Percentiles rank a stretch among this genome's conserved stretches.
Evolutionary conservation across 2,329 filamentous ascomycete species (phyloP).

Genomic region (Leptosphaerulina australis): DNA sequence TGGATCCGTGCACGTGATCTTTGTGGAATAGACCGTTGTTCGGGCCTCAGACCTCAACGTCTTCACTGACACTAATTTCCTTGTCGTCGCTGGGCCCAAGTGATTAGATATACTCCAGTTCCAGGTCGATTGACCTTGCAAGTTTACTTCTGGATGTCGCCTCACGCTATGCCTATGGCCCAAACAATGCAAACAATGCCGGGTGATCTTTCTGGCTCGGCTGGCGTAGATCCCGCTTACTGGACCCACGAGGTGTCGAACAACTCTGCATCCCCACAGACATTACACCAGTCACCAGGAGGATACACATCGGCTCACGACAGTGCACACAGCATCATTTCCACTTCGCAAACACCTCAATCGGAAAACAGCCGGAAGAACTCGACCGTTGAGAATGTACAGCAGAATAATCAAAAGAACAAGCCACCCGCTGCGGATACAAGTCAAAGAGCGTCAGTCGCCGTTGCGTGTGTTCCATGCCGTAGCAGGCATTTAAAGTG

Average conservation of each 20-base stretch:
- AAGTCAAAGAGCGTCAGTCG: slow-evolving; percentile 41
- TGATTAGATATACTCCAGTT: slow-evolving; percentile 18
- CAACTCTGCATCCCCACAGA: slow-evolving; percentile 27
- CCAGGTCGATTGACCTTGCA: slow-evolving; percentile 8
- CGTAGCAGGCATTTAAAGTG: slow-evolving; percentile 61
- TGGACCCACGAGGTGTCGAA: slow-evolving; percentile 37
- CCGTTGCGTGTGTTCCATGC: slow-evolving; percentile 59
- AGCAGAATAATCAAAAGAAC: slow-evolving; percentile 29
- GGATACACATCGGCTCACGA: slow-evolving; percentile 39
- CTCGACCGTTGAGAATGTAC: slow-evolving; percentile 20
- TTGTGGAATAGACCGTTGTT: slow-evolving; percentile 20
- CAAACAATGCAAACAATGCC: slow-evolving; percentile 32
- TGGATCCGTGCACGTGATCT: slow-evolving; percentile 18
- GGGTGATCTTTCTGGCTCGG: slow-evolving; percentile 33
- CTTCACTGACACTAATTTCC: slow-evolving; percentile 27
- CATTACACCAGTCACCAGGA: slow-evolving; percentile 38
- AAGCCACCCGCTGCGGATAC: slow-evolving; percentile 20
- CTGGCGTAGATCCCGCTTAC: slow-evolving; percentile 42
- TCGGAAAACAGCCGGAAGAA: slow-evolving; percentile 32
- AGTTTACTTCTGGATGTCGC: slow-evolving; percentile 21
- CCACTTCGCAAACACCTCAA: slow-evolving; percentile 41
- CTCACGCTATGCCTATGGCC: slow-evolving; percentile 37
- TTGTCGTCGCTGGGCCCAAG: slow-evolving; percentile 25
- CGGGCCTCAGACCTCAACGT: slow-evolving; percentile 30
- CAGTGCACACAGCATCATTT: slow-evolving; percentile 38